These are phyloP conservation scores for Saccharomycopsis synnaedendra DNA, from an alignment of 805 yeast species.

Conservation along the genomic window DNA sequence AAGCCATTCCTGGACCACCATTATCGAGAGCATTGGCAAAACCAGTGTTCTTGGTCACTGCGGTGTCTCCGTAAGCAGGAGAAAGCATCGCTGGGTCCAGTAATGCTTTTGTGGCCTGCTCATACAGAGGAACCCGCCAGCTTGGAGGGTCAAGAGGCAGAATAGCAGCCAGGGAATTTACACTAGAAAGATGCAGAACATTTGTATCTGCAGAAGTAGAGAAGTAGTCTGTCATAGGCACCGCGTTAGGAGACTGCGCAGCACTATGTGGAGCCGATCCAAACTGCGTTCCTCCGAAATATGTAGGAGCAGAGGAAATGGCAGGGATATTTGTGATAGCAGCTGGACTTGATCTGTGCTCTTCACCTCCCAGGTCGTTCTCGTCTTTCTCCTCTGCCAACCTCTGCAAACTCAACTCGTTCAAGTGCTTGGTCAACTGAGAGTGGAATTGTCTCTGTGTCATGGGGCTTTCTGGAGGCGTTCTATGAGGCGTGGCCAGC, in stretches of 20 bases:
- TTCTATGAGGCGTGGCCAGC: slow-evolving; percentile 16
- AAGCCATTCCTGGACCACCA: background rate
- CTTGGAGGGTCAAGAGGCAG: slow-evolving; percentile 16
- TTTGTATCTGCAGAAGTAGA: no score
- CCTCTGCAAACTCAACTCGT: slow-evolving; percentile 39
- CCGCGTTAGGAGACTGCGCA: no score
- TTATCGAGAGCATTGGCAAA: slow-evolving; percentile 2
- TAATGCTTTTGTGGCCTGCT: slow-evolving; percentile 57
- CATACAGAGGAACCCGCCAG: slow-evolving; percentile 67
- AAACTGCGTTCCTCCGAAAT: no score
- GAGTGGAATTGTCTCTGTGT: slow-evolving; percentile 13
- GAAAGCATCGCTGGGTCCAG: slow-evolving; percentile 43
- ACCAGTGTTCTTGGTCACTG: background rate
- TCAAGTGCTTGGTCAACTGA: slow-evolving; percentile 38
- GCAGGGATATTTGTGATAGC: no score
- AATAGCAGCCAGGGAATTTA: slow-evolving; percentile 33
- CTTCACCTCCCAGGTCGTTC: background rate
- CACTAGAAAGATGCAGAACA: slow-evolving; percentile 45
- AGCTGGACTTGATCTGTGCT: no score
- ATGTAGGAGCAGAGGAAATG: no score
- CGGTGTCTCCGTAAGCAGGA: slow-evolving; percentile 41
- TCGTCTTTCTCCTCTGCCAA: slow-evolving; percentile 22
- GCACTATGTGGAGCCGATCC: no score
- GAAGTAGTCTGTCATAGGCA: no score
- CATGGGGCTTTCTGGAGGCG: slow-evolving; percentile 4